A percentile compares a stretch with the other conserved stretches of the same genome.
phyloP scores from a whole-genome alignment of 257 asterid species.

The Mitragyna speciosa region DNA sequence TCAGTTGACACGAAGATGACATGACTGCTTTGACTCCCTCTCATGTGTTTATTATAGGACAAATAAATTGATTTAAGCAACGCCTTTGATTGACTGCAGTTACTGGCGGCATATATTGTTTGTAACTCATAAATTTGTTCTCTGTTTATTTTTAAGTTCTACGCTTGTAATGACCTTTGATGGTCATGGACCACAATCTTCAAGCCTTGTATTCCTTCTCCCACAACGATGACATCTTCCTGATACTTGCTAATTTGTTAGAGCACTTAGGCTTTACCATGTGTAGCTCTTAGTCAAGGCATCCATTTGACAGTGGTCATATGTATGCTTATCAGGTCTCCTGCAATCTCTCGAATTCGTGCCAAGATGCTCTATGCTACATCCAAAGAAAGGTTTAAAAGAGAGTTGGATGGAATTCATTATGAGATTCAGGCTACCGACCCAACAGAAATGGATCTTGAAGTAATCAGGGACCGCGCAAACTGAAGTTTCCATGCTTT shows the following conservation, averaged over 20 bases:
- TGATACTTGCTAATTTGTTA: no score
- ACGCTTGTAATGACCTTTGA: no score
- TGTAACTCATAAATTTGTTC: no score
- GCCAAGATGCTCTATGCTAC: constrained; percentile 44
- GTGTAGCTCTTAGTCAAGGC: neutral
- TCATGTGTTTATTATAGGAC: no score
- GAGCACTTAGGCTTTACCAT: neutral
- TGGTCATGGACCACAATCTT: no score
- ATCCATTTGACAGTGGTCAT: neutral
- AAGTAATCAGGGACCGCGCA: constrained; percentile 37
- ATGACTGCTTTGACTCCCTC: no score
- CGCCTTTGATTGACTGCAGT: no score
- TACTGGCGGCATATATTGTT: no score
- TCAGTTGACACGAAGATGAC: no score
- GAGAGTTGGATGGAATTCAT: constrained; percentile 41
- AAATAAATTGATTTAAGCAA: no score
- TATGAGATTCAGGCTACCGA: constrained; percentile 49
- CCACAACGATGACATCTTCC: neutral
- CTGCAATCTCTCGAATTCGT: constrained; percentile 38
- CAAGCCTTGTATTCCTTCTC: neutral
- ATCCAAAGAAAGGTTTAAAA: constrained; percentile 37
- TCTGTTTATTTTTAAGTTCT: no score
- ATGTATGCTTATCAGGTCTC: constrained; percentile 29
- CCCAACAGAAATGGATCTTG: constrained; percentile 44
- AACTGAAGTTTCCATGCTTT: constrained; percentile 9